Percentiles rank a stretch among this genome's conserved stretches.
Conservation (phyloP, 2,329 filamentous ascomycete species). For the Aspergillus sclerotialis region DNA sequence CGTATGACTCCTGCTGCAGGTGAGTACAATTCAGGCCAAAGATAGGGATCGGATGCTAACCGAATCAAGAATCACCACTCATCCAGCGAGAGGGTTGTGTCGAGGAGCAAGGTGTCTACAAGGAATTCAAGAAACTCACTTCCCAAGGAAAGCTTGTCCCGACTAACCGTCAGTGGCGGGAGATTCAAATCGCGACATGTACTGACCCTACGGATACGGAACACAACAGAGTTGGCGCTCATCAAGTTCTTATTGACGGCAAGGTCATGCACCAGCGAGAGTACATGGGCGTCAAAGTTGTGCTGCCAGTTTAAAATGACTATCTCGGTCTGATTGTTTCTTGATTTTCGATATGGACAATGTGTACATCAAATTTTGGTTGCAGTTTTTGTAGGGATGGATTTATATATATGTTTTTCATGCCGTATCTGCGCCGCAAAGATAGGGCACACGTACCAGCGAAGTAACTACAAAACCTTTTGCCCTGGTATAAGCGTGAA, state of each 20-base stretch:
- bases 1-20: conserved; percentile 35
- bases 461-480: too few species aligned
- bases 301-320: conserved; percentile 39
- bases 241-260: conserved; percentile 38
- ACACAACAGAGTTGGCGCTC: conserved; percentile 35
- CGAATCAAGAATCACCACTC: conserved; percentile 24
- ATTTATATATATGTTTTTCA: too few species aligned
- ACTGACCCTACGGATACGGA: conserved; percentile 38
- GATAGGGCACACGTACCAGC: too few species aligned
- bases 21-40: conserved; percentile 3
- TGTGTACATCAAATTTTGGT: too few species aligned
- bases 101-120: conserved; percentile 39
- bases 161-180: conserved; percentile 43
- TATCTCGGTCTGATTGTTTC: too few species aligned
- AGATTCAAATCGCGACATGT: conserved; percentile 42
- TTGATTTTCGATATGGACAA: too few species aligned
- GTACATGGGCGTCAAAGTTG: conserved; percentile 42
- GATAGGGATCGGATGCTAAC: neutral
- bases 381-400: too few species aligned
- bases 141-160: conserved; percentile 36
- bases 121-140: conserved; percentile 40
- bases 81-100: conserved; percentile 40
- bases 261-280: conserved; percentile 43
- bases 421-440: too few species aligned
- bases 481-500: too few species aligned